phyloP scores from a whole-genome alignment of 257 asterid genomes.

The Paraleonurus japonicus region DNA sequence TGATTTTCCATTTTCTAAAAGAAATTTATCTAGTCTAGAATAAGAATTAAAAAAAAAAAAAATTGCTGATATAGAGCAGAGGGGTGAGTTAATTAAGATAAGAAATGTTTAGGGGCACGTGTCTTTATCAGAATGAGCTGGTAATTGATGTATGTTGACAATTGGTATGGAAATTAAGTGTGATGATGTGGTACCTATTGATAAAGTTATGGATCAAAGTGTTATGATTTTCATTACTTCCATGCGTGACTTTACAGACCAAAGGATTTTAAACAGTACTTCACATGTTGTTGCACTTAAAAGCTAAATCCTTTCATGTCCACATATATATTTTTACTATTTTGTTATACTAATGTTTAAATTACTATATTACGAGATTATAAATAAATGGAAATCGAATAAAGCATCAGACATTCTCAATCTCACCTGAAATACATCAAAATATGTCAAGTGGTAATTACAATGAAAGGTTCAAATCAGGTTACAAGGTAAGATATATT shows the following conservation, averaged over 20 bases:
- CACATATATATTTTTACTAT: conserved; percentile 37
- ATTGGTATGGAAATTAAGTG: background rate
- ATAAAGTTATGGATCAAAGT: background rate
- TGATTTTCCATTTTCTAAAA: background rate
- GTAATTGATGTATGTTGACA: background rate
- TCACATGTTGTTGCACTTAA: conserved; percentile 58
- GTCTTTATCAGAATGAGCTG: conserved; percentile 18
- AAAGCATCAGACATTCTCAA: too few relatives aligned
- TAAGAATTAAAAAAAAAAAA: background rate
- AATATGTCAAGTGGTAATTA: too few relatives aligned
- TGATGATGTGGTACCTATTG: conserved; percentile 10
- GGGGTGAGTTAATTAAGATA: background rate
- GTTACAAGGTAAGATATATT: too few relatives aligned
- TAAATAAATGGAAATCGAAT: too few relatives aligned
- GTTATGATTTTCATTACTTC: background rate
- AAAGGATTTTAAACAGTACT: conserved; percentile 23
- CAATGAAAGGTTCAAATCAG: too few relatives aligned
- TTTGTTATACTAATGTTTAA: background rate
- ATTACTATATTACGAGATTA: background rate
- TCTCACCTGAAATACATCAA: too few relatives aligned
- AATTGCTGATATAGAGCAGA: background rate
- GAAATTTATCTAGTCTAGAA: background rate
- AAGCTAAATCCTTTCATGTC: conserved; percentile 43
- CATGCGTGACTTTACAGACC: conserved; percentile 22
- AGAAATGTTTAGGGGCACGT: background rate